Base-by-base conservation (phyloP, 2,329 filamentous ascomycete genomes). In the Beauveria sp. region DNA sequence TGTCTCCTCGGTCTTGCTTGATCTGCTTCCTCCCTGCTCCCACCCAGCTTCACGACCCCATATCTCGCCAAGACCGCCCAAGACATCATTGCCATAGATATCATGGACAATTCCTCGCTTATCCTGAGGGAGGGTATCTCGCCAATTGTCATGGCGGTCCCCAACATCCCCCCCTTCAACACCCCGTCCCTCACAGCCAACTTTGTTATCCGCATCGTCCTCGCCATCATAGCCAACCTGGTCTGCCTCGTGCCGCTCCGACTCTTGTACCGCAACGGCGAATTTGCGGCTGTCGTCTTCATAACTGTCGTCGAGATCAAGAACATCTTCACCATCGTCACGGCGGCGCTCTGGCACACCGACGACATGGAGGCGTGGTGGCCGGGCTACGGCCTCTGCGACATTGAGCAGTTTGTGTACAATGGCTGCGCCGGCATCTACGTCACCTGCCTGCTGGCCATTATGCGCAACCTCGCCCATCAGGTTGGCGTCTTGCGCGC, bases 311-410 rank as follows among this genome's bases (percentile, higher is more conserved):
- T 80, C 63, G 72, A 77, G 61, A 24, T 80, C 58, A 68, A 77
- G 67, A 83, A 83, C 70, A n/a, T 79, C 48, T 68, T 79, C 60
- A 80, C 78, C 53, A 69, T 81, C 60, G 34, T 81, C 72, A 82
- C 81, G 70, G 72, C 81, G 1, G 72, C 82, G 28, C 74, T 84
- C 64, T 86, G 83, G 83, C 76, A 72, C 63, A 70, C 79, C 67
- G 75, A 86, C 67, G 70, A 84, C 68, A 77, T 80, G 62, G 67
- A 66, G 38, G 64, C 64, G 40, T 86, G 83, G 83, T 84, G 75
- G 73, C 70, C 74, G 3, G 83, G 83, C 56, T 69, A 73, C 26
- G 81, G 80, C 20, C 77, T 81, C 70, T 86, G 83, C 66, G 83
- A 86, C 66, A 10, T 84, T 40, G 75, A 81, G 66, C 68, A 76